These are phyloP conservation scores for Suillus hirtellus DNA, from an alignment of 768 basidiomycete genomes.

Conservation along the genomic window DNA sequence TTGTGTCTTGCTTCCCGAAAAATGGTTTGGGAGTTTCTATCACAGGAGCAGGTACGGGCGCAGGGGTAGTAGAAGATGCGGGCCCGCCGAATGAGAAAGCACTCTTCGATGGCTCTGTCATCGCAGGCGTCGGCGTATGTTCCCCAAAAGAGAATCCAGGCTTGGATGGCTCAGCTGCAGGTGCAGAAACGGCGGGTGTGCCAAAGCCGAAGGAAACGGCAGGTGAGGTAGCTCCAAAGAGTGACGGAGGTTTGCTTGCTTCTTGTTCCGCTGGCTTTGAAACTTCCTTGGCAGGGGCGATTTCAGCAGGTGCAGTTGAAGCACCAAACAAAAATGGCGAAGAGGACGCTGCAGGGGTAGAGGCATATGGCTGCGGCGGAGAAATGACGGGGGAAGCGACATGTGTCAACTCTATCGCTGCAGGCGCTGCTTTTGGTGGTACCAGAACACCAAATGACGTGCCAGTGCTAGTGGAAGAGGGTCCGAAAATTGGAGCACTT, in stretches of 20 bases:
- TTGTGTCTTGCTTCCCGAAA: conserved; percentile 35
- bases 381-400: conserved; percentile 15
- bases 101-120: conserved; percentile 33
- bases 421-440: conserved; percentile 1
- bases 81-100: conserved; percentile 35
- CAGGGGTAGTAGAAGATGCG: conserved; percentile 13
- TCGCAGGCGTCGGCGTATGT: conserved; percentile 17
- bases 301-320: conserved; percentile 24
- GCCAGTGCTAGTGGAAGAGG: conserved; percentile 13
- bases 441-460: conserved; percentile 15
- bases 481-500: conserved; percentile 15
- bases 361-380: not conserved
- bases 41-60: conserved; percentile 15
- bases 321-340: conserved; percentile 32
- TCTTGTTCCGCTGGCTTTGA: conserved; percentile 16
- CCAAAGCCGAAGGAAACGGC: conserved; percentile 11
- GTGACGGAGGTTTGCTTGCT: conserved; percentile 6
- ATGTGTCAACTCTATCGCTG: conserved; percentile 22
- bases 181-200: conserved; percentile 7
- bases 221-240: conserved; percentile 10
- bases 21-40: conserved; percentile 43
- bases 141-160: conserved; percentile 30
- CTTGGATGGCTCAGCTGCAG: not conserved
- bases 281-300: conserved; percentile 14
- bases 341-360: conserved; percentile 14